Evolutionary conservation across 2,329 filamentous ascomycete species (phyloP).

Genomic region (Geosmithia flava): DNA sequence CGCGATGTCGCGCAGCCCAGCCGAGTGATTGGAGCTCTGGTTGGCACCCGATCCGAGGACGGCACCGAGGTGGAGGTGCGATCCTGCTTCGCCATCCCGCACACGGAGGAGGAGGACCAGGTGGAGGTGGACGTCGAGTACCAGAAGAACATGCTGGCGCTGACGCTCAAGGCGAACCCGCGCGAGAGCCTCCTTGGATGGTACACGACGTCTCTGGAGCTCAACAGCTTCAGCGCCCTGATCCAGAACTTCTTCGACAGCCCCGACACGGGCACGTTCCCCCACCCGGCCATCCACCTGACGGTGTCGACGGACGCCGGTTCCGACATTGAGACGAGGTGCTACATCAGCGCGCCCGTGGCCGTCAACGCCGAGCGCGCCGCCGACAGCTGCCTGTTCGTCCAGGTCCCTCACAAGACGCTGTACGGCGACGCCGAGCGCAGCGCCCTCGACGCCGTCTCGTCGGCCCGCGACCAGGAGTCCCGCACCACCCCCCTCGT

Average conservation of each 20-base stretch:
- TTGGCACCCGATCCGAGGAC: constrained; percentile 90
- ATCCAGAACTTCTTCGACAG: constrained; percentile 98
- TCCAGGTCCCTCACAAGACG: constrained; percentile 91
- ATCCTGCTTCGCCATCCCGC: constrained; percentile 93
- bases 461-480: constrained; percentile 69
- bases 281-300: constrained; percentile 93
- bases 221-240: constrained; percentile 96
- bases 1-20: constrained; percentile 64
- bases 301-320: constrained; percentile 87
- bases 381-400: constrained; percentile 92
- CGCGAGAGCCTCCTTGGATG: constrained; percentile 92
- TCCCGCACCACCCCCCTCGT: constrained; percentile 60
- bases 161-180: constrained; percentile 88
- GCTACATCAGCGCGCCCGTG: constrained; percentile 92
- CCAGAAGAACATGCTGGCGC: constrained; percentile 96
- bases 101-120: constrained; percentile 97
- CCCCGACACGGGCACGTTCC: constrained; percentile 92
- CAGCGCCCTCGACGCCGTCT: constrained; percentile 65
- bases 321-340: constrained; percentile 76
- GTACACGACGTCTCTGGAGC: constrained; percentile 94
- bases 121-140: constrained; percentile 99
- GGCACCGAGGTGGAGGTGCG: constrained; percentile 92
- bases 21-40: constrained; percentile 90
- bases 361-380: constrained; percentile 91
- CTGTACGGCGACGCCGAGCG: constrained; percentile 67